These are phyloP conservation scores for Kockovaella imperatae DNA, from an alignment of 768 basidiomycete species.

Conservation along the genomic window DNA sequence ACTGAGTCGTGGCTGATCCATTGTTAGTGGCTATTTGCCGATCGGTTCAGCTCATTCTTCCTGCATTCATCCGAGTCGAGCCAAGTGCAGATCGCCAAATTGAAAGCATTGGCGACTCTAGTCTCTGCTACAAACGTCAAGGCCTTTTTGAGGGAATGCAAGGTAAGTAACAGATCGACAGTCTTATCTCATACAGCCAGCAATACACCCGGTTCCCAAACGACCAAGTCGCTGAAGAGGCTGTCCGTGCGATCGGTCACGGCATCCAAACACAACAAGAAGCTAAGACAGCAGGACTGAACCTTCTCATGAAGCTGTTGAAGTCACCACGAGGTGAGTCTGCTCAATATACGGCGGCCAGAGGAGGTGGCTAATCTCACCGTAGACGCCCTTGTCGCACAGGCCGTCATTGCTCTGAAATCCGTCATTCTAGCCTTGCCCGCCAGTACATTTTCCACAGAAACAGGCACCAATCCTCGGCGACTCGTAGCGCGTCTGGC, in stretches of 20 bases:
- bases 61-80: conserved; percentile 61
- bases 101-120: conserved; percentile 62
- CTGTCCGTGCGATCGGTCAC: conserved; percentile 70
- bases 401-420: conserved; percentile 77
- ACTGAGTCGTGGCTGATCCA: not conserved
- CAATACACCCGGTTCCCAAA: conserved; percentile 74
- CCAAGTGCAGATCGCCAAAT: conserved; percentile 65
- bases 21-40: conserved; percentile 56
- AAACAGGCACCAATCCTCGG: conserved; percentile 46
- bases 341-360: not conserved
- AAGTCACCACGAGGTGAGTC: conserved; percentile 63
- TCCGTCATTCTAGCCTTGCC: conserved; percentile 65
- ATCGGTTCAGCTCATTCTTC: conserved; percentile 60
- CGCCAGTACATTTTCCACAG: conserved; percentile 1
- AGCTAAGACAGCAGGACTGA: conserved; percentile 62
- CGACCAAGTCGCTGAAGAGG: conserved; percentile 60
- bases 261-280: conserved; percentile 65
- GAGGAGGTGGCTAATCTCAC: not conserved
- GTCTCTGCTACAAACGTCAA: conserved; percentile 61
- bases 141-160: conserved; percentile 69
- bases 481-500: conserved; percentile 73
- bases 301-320: conserved; percentile 69
- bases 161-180: conserved; percentile 52
- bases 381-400: conserved; percentile 66
- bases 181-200: conserved; percentile 46